These are phyloP conservation scores for Mortierella sp. DNA, from an alignment of 371 early-diverging fungal genomes.

Conservation along the genomic window DNA sequence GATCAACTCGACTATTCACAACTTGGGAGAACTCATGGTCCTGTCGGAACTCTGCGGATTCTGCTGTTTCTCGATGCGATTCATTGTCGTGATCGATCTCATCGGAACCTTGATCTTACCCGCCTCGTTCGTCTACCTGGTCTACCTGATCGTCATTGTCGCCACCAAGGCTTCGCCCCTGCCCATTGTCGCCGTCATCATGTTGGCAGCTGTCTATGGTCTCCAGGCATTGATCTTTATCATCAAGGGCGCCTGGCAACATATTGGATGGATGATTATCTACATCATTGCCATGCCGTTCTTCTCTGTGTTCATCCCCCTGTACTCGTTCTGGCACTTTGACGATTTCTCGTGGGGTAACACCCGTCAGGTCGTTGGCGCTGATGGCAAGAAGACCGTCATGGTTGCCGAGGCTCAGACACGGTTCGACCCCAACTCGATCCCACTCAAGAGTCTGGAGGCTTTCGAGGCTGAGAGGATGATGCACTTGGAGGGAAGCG, in stretches of 20 bases:
- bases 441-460: slow-evolving; percentile 60
- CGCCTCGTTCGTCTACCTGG: slow-evolving; percentile 89
- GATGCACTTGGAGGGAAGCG: slow-evolving; percentile 37
- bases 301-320: slow-evolving; percentile 85
- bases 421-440: slow-evolving; percentile 66
- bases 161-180: slow-evolving; percentile 29
- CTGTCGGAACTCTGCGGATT: slow-evolving; percentile 95
- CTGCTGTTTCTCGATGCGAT: slow-evolving; percentile 99
- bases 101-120: slow-evolving; percentile 95
- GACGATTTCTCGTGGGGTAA: slow-evolving; percentile 99
- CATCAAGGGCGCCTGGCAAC: slow-evolving; percentile 88
- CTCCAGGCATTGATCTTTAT: slow-evolving; percentile 89
- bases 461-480: slow-evolving; percentile 49
- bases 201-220: slow-evolving; percentile 86
- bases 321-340: slow-evolving; percentile 97
- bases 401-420: slow-evolving; percentile 64
- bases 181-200: slow-evolving; percentile 40
- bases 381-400: slow-evolving; percentile 77
- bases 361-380: slow-evolving; percentile 90
- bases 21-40: slow-evolving; percentile 91
- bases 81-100: slow-evolving; percentile 95
- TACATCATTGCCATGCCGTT: slow-evolving; percentile 88
- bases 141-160: slow-evolving; percentile 72
- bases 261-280: slow-evolving; percentile 97
- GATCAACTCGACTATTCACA: slow-evolving; percentile 99